phyloP scores from a whole-genome alignment of 345 rosid species.

The Citrus reticulata region DNA sequence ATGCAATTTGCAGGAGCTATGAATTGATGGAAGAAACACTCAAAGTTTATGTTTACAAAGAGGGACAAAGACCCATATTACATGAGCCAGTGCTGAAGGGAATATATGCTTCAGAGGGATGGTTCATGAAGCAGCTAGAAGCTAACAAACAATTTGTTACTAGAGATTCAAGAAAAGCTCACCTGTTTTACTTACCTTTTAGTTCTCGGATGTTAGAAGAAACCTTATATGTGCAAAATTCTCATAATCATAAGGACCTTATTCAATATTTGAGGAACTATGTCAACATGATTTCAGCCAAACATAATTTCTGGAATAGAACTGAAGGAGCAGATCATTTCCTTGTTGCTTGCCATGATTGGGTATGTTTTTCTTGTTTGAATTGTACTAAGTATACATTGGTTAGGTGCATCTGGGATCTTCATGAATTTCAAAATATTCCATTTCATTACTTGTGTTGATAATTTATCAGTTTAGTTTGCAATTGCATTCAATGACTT shows the following conservation, averaged over 20 bases:
- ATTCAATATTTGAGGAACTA: slow-evolving; percentile 56
- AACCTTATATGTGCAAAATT: slow-evolving; percentile 60
- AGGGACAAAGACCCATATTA: slow-evolving; percentile 75
- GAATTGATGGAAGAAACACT: slow-evolving; percentile 83
- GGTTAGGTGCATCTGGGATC: not conserved
- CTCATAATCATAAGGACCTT: slow-evolving; percentile 68
- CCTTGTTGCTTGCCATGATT: slow-evolving; percentile 95
- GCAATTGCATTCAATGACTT: not conserved
- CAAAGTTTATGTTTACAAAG: slow-evolving; percentile 78
- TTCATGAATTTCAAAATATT: not conserved
- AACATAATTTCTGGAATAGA: slow-evolving; percentile 83
- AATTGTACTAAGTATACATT: not conserved
- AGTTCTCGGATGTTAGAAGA: slow-evolving; percentile 80
- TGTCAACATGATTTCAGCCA: slow-evolving; percentile 52
- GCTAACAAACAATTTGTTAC: slow-evolving; percentile 64
- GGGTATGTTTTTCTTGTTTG: slow-evolving; percentile 47
- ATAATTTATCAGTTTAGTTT: not conserved
- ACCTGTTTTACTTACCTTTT: slow-evolving; percentile 86
- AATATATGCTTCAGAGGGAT: slow-evolving; percentile 97
- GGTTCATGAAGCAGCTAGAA: slow-evolving; percentile 91
- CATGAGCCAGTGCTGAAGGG: slow-evolving; percentile 75
- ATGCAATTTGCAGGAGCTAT: slow-evolving; percentile 68
- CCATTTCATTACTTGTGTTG: not conserved
- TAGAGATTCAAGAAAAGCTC: slow-evolving; percentile 61
- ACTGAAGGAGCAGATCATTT: slow-evolving; percentile 93